Conservation (phyloP, 2,329 filamentous ascomycete species). For the Nakataea oryzae region DNA sequence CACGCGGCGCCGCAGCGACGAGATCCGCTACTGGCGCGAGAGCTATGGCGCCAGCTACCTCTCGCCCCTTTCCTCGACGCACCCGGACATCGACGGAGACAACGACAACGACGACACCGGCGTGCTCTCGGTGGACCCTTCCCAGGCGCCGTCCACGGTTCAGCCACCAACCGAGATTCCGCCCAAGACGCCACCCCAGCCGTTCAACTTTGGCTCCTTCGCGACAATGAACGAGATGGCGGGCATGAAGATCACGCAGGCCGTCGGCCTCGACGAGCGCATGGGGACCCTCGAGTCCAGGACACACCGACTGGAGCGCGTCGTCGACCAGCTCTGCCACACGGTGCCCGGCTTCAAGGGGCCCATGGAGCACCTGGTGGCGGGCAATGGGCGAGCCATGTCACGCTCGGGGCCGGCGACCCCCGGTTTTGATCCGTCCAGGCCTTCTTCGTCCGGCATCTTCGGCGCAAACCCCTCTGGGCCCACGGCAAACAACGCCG, state of each 20-base stretch:
- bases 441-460: not conserved
- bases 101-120: conserved; percentile 18
- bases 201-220: conserved; percentile 41
- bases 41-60: conserved; percentile 40
- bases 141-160: not conserved
- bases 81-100: conserved; percentile 8
- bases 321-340: conserved; percentile 39
- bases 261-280: conserved; percentile 41
- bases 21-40: conserved; percentile 54
- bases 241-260: conserved; percentile 48
- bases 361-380: conserved; percentile 15
- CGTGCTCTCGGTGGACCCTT: conserved; percentile 5
- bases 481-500: no score
- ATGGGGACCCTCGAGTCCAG: conserved; percentile 39
- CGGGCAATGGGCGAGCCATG: conserved; percentile 8
- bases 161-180: conserved; percentile 6
- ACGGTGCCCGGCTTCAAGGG: conserved; percentile 27
- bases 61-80: conserved; percentile 37
- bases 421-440: not conserved
- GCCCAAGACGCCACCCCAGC: conserved; percentile 31
- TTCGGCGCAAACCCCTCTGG: not conserved
- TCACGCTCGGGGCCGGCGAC: conserved; percentile 14
- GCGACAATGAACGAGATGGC: conserved; percentile 33
- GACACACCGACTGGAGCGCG: conserved; percentile 40
- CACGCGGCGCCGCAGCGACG: conserved; percentile 45